Evolutionary conservation across 2,329 filamentous ascomycete genomes (phyloP).

Genomic region (Pseudogymnoascus sp.): DNA sequence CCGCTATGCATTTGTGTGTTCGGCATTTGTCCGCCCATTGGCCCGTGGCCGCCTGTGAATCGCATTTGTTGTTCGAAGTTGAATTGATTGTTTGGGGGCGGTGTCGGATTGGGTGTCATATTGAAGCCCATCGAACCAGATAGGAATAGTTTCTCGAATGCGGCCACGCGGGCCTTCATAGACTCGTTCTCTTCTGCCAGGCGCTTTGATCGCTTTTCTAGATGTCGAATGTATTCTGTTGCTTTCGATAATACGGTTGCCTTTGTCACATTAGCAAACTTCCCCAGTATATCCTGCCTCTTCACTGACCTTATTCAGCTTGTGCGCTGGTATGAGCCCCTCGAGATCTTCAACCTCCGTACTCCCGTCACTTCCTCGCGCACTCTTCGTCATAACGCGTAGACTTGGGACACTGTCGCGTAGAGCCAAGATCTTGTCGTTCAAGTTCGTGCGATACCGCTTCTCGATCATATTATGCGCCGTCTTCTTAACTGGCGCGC

Average conservation of each 20-base stretch:
- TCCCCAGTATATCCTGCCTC: neutral
- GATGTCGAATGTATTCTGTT: conserved; percentile 89
- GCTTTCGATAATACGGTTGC: conserved; percentile 73
- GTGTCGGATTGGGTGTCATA: conserved; percentile 38
- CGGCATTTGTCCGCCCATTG: neutral
- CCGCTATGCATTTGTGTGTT: neutral
- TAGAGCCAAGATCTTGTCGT: conserved; percentile 91
- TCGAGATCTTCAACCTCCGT: conserved; percentile 75
- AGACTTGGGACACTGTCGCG: conserved; percentile 88
- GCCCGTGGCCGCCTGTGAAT: neutral
- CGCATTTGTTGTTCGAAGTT: neutral
- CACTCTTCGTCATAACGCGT: conserved; percentile 72
- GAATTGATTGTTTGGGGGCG: conserved; percentile 37
- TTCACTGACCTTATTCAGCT: conserved; percentile 87
- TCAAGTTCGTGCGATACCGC: conserved; percentile 89
- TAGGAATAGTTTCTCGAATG: conserved; percentile 73
- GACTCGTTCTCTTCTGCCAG: conserved; percentile 73
- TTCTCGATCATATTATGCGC: conserved; percentile 99
- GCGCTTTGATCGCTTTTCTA: conserved; percentile 83
- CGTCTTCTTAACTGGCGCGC: conserved; percentile 71
- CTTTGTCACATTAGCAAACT: conserved; percentile 1
- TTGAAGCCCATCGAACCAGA: conserved; percentile 59
- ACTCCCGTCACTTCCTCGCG: conserved; percentile 59
- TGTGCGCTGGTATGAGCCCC: conserved; percentile 79
- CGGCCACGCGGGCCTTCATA: conserved; percentile 70